A percentile compares a stretch with the other conserved stretches of the same genome.
These are phyloP conservation scores for Mycena galericulata DNA, from an alignment of 768 basidiomycete genomes.

Conservation along the genomic window DNA sequence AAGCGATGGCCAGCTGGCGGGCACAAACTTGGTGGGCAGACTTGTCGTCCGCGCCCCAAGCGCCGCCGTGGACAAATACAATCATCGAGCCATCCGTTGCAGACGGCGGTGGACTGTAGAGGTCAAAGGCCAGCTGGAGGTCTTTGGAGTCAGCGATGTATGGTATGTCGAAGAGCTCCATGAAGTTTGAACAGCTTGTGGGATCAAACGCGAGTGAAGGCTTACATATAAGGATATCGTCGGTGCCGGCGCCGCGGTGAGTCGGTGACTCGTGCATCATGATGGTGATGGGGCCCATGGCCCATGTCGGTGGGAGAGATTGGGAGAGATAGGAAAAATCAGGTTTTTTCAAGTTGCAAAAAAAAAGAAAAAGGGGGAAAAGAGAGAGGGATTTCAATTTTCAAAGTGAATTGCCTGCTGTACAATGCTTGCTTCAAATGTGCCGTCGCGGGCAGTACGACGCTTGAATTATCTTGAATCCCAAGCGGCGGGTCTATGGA, in stretches of 20 bases:
- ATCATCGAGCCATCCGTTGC: slow-evolving; percentile 7
- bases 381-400: not conserved
- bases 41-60: slow-evolving; percentile 15
- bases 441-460: not conserved
- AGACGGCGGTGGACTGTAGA: slow-evolving; percentile 2
- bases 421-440: not conserved
- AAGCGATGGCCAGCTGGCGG: slow-evolving; percentile 53
- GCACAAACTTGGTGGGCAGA: slow-evolving; percentile 55
- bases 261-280: not conserved
- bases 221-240: slow-evolving; percentile 10
- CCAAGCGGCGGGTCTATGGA: not conserved
- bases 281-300: not conserved
- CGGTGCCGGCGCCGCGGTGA: not conserved
- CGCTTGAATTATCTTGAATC: not conserved
- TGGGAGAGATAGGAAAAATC: not conserved
- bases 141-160: slow-evolving; percentile 4
- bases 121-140: not conserved
- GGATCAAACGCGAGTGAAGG: slow-evolving; percentile 6
- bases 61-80: slow-evolving; percentile 9
- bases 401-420: not conserved
- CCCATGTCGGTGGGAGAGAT: not conserved
- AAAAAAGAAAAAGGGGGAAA: not conserved
- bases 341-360: not conserved
- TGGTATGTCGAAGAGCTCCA: slow-evolving; percentile 11
- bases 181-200: slow-evolving; percentile 8